phyloP scores from a whole-genome alignment of 768 basidiomycete species.

The Podaxis carcinomalis region DNA sequence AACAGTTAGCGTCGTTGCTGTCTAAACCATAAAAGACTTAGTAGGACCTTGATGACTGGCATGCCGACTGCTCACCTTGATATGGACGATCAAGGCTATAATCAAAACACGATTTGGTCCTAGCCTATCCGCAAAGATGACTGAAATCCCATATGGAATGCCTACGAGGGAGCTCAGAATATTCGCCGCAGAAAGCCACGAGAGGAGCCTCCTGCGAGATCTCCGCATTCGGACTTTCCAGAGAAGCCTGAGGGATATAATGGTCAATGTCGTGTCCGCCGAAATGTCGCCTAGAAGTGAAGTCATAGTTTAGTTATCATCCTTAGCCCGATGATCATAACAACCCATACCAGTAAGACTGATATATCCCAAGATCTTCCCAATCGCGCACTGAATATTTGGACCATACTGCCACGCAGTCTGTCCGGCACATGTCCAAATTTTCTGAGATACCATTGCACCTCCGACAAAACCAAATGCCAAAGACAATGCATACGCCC shows the following conservation, averaged over 20 bases:
- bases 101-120: neutral
- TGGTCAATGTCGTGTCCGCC: constrained; percentile 1
- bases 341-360: neutral
- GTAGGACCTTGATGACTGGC: neutral
- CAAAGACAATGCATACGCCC: neutral
- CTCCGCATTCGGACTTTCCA: constrained; percentile 6
- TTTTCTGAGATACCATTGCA: neutral
- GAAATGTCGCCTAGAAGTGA: neutral
- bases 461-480: constrained; percentile 3
- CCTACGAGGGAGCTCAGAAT: constrained; percentile 1
- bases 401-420: neutral
- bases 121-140: neutral
- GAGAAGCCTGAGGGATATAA: constrained; percentile 1
- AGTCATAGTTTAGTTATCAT: neutral
- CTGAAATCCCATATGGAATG: neutral
- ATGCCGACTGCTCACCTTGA: neutral
- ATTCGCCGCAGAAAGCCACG: constrained; percentile 2
- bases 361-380: neutral
- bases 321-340: neutral
- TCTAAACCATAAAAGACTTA: neutral
- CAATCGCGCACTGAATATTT: neutral
- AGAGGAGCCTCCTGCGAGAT: neutral
- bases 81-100: neutral
- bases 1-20: constrained; percentile 1
- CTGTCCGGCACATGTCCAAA: neutral